These are phyloP conservation scores for Coniochaeta sp. DNA, from an alignment of 2,329 filamentous ascomycete genomes.

Conservation along the genomic window DNA sequence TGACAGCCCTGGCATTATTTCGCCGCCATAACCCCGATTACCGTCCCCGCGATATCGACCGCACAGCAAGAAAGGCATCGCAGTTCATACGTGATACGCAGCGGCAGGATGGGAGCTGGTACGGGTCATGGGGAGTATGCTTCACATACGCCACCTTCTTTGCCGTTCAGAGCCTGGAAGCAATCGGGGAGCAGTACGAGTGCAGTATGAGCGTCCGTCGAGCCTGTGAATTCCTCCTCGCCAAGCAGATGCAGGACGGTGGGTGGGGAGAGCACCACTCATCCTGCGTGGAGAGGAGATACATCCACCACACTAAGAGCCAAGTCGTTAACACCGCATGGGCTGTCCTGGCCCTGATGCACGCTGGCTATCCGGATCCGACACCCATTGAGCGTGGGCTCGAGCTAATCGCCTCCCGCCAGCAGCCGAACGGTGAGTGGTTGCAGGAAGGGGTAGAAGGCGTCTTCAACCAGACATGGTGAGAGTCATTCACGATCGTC, in stretches of 20 bases:
- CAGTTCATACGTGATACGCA: conserved; percentile 78
- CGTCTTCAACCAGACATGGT: conserved; percentile 90
- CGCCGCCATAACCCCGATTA: conserved; percentile 75
- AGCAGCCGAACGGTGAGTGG: conserved; percentile 90
- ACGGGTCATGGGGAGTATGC: conserved; percentile 95
- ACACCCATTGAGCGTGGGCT: conserved; percentile 67
- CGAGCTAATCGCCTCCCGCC: conserved; percentile 73
- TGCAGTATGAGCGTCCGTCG: conserved; percentile 64
- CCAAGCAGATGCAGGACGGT: conserved; percentile 78
- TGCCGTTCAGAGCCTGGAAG: conserved; percentile 76
- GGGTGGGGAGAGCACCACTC: conserved; percentile 93
- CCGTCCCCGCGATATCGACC: conserved; percentile 64
- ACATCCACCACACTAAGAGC: conserved; percentile 18
- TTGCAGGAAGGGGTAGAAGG: conserved; percentile 92
- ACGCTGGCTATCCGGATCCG: conserved; percentile 72
- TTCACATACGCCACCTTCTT: conserved; percentile 98
- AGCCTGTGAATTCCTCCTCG: conserved; percentile 80
- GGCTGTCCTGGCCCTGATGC: conserved; percentile 75
- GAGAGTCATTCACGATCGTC: too few species aligned
- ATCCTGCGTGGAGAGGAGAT: too few species aligned
- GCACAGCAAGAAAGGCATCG: conserved; percentile 66
- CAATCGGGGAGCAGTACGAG: conserved; percentile 72
- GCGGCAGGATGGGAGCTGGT: conserved; percentile 83
- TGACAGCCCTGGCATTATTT: conserved; percentile 82
- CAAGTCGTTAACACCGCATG: conserved; percentile 95